Conservation (phyloP, 2,329 filamentous ascomycete genomes). For the Cryphonectria parasitica region DNA sequence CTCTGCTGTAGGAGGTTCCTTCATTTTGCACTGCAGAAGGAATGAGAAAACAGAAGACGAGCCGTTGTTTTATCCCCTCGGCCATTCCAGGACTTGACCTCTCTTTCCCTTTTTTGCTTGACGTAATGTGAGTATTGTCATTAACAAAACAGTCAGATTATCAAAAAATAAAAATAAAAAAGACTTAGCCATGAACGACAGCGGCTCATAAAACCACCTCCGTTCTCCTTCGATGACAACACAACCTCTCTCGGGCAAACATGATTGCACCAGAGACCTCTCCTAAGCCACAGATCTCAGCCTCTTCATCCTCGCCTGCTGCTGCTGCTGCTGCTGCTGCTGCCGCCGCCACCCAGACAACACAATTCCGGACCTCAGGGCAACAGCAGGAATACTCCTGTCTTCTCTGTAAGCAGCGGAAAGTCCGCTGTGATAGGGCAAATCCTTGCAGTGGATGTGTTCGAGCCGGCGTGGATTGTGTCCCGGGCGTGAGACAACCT, state of each 20-base stretch:
- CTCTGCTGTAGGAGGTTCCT: neutral
- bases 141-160: neutral
- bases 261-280: constrained; percentile 8
- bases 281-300: neutral
- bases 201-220: neutral
- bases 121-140: neutral
- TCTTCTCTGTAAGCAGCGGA: constrained; percentile 55
- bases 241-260: constrained; percentile 1
- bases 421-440: constrained; percentile 52
- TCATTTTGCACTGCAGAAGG: neutral
- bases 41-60: neutral
- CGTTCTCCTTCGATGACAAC: neutral
- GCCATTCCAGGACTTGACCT: neutral
- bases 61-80: neutral
- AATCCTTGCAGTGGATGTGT: constrained; percentile 50
- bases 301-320: constrained; percentile 5
- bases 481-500: constrained; percentile 40
- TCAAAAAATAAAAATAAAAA: neutral
- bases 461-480: constrained; percentile 42
- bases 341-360: neutral
- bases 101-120: neutral
- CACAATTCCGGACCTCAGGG: constrained; percentile 10
- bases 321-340: neutral
- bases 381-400: constrained; percentile 46
- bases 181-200: neutral